A percentile compares a stretch with the other conserved stretches of the same genome.
phyloP scores from a whole-genome alignment of 768 basidiomycete genomes.

The Scleroderma citrinum region DNA sequence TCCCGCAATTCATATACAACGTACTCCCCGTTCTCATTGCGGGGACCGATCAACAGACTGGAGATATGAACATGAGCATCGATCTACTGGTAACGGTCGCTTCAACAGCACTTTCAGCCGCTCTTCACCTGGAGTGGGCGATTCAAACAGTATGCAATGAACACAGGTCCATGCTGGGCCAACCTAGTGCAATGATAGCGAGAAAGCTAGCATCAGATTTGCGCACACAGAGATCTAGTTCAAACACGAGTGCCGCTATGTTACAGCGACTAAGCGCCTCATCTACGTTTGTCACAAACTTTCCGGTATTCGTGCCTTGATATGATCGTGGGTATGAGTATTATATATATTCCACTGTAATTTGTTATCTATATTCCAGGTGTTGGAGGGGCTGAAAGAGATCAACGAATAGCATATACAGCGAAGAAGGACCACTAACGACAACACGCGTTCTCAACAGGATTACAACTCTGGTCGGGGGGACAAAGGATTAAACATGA shows the following conservation, averaged over 20 bases:
- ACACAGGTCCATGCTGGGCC: slow-evolving; percentile 48
- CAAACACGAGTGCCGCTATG: slow-evolving; percentile 44
- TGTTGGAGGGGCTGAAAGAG: slow-evolving; percentile 39
- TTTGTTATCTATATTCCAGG: slow-evolving; percentile 36
- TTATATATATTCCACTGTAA: slow-evolving; percentile 12
- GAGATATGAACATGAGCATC: slow-evolving; percentile 48
- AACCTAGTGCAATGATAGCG: slow-evolving; percentile 58
- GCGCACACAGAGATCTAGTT: slow-evolving; percentile 42
- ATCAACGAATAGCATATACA: neutral
- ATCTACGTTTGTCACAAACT: slow-evolving; percentile 64
- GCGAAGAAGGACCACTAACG: slow-evolving; percentile 44
- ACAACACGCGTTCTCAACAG: slow-evolving; percentile 70
- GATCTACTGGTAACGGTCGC: slow-evolving; percentile 64
- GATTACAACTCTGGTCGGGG: slow-evolving; percentile 59
- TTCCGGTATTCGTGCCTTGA: slow-evolving; percentile 52
- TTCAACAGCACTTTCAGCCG: slow-evolving; percentile 59
- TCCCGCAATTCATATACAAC: slow-evolving; percentile 68
- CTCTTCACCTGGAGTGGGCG: slow-evolving; percentile 68
- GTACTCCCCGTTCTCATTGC: slow-evolving; percentile 57
- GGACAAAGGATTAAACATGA: slow-evolving; percentile 73
- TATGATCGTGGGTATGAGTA: neutral
- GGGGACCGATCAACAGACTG: slow-evolving; percentile 44
- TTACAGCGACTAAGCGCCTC: slow-evolving; percentile 56
- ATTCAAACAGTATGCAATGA: slow-evolving; percentile 49
- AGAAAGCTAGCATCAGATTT: slow-evolving; percentile 61